Percentiles rank a stretch among this genome's conserved stretches.
These are phyloP conservation scores for Candida rishiriensis DNA, from an alignment of 805 yeast species.

Conservation along the genomic window DNA sequence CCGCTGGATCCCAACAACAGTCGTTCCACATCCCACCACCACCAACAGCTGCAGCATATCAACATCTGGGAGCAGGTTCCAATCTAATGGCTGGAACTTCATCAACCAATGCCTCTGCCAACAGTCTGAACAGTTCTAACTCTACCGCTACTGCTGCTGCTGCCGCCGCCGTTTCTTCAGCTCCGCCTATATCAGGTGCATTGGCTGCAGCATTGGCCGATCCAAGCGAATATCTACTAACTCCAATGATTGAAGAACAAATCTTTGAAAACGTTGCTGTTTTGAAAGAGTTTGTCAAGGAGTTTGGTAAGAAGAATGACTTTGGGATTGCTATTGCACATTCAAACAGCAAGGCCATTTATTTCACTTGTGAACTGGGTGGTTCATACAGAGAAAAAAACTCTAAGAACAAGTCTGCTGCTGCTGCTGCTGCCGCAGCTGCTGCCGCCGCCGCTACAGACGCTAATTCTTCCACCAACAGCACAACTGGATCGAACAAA, in stretches of 20 bases:
- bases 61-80: not conserved
- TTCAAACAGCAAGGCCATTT: conserved; percentile 53
- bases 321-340: conserved; percentile 59
- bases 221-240: conserved; percentile 41
- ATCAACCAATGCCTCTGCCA: not conserved
- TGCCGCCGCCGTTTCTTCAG: conserved; percentile 4
- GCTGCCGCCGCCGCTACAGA: conserved; percentile 2
- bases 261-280: conserved; percentile 45
- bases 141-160: conserved; percentile 1
- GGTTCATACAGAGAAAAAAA: conserved; percentile 53
- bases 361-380: conserved; percentile 56
- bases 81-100: not conserved
- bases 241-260: conserved; percentile 51
- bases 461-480: not conserved
- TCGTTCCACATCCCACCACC: not conserved
- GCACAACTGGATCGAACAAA: conserved; percentile 25
- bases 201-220: conserved; percentile 8
- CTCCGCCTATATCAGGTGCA: not conserved
- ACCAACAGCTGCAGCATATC: not conserved
- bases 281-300: conserved; percentile 49
- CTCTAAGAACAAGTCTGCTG: conserved; percentile 17
- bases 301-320: conserved; percentile 53
- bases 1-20: not conserved
- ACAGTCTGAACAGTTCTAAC: not conserved
- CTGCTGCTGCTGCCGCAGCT: not conserved